Percentiles rank a stretch among this genome's conserved stretches.
Conservation (phyloP, 805 yeast genomes). For the Hanseniaspora hatyaiensis region DNA sequence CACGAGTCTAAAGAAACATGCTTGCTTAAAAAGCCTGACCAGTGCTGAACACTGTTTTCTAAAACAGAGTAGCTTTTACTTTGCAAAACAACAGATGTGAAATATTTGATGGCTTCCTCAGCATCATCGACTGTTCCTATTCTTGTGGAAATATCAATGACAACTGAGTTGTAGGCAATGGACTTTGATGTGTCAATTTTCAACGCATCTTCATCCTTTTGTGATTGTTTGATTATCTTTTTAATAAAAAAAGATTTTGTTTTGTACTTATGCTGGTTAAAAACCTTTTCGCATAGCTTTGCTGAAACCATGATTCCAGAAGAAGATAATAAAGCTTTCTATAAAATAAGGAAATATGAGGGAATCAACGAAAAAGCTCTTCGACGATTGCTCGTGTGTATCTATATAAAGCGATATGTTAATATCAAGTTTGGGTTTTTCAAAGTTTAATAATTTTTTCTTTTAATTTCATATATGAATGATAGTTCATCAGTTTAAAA, state of each 20-base stretch:
- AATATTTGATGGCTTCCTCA: background rate
- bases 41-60: slow-evolving; percentile 1
- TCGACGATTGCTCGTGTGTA: too few relatives aligned
- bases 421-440: too few relatives aligned
- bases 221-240: background rate
- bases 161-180: slow-evolving; percentile 3
- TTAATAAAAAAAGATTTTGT: slow-evolving; percentile 15
- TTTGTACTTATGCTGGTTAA: slow-evolving; percentile 22
- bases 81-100: background rate
- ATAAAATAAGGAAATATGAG: background rate
- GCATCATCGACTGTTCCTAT: background rate
- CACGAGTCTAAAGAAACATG: background rate
- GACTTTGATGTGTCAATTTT: background rate
- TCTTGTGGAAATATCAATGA: background rate
- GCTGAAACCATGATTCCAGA: background rate
- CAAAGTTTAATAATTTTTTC: too few relatives aligned
- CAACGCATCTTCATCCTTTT: background rate
- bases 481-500: too few relatives aligned
- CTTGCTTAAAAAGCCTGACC: slow-evolving; percentile 1
- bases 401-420: too few relatives aligned
- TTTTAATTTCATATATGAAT: too few relatives aligned
- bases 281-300: slow-evolving; percentile 19
- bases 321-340: background rate
- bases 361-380: background rate
- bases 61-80: background rate